Evolutionary conservation across 371 early-diverging fungal genomes (phyloP).

Genomic region (Mucor lusitanicus): DNA sequence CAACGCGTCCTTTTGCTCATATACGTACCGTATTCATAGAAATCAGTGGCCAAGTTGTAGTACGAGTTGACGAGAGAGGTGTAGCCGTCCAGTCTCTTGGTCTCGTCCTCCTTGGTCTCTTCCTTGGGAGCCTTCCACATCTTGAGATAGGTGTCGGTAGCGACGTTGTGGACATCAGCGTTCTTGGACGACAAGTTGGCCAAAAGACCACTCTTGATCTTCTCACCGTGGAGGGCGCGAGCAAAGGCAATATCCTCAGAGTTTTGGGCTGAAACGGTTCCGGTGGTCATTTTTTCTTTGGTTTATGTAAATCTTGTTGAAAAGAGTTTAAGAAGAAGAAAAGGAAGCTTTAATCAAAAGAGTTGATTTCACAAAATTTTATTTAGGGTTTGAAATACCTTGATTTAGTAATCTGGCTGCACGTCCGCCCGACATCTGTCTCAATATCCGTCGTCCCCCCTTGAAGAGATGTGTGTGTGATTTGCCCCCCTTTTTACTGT

Average conservation of each 20-base stretch:
- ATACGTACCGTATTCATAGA: constrained; percentile 69
- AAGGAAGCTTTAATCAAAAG: not conserved
- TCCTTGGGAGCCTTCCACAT: constrained; percentile 62
- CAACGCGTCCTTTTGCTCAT: not conserved
- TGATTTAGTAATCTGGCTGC: constrained; percentile 17
- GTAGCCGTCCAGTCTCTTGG: constrained; percentile 61
- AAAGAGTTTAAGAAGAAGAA: constrained; percentile 6
- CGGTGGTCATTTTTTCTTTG: constrained; percentile 9
- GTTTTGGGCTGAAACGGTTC: constrained; percentile 42
- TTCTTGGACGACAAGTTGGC: constrained; percentile 60
- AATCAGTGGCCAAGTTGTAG: constrained; percentile 85
- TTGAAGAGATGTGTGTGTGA: not conserved
- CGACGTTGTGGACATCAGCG: constrained; percentile 51
- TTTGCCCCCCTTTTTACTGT: not conserved
- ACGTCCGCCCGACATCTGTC: constrained; percentile 19
- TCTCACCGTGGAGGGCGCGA: constrained; percentile 50
- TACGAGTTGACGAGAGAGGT: constrained; percentile 78
- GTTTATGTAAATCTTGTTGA: constrained; percentile 3
- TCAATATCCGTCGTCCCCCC: constrained; percentile 11
- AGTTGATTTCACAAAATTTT: constrained; percentile 1
- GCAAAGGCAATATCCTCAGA: constrained; percentile 58
- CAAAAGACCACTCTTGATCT: constrained; percentile 49
- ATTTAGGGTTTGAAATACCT: constrained; percentile 3
- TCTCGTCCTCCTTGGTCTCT: constrained; percentile 52
- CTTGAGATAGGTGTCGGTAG: constrained; percentile 61